phyloP scores from a whole-genome alignment of 1,284 basidiomycete genomes.

The Naganishia sp. region DNA sequence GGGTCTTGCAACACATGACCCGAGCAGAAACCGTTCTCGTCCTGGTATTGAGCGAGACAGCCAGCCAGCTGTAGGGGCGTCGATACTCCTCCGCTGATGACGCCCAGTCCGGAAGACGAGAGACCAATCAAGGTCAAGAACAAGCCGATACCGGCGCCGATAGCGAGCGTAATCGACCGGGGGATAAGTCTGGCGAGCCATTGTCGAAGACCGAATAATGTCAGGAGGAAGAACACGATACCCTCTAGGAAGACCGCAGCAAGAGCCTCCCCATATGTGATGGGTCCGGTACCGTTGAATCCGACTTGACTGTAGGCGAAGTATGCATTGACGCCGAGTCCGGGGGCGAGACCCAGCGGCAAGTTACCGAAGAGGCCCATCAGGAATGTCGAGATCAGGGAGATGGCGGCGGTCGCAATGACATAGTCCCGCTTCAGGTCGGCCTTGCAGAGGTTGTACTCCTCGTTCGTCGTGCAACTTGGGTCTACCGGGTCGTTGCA shows the following conservation, averaged over 20 bases:
- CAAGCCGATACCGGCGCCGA: slow-evolving; percentile 82
- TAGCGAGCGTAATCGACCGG: slow-evolving; percentile 78
- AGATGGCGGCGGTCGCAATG: slow-evolving; percentile 68
- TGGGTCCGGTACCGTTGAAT: slow-evolving; percentile 67
- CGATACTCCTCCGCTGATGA: slow-evolving; percentile 71
- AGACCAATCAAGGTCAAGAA: slow-evolving; percentile 61
- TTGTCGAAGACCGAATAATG: slow-evolving; percentile 80
- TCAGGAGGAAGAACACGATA: slow-evolving; percentile 81
- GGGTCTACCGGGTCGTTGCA: slow-evolving; percentile 59
- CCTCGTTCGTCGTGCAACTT: slow-evolving; percentile 59
- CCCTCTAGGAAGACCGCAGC: slow-evolving; percentile 85
- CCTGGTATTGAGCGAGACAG: slow-evolving; percentile 59
- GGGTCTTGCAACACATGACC: slow-evolving; percentile 70
- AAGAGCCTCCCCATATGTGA: slow-evolving; percentile 78
- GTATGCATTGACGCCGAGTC: slow-evolving; percentile 82
- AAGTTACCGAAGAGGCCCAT: slow-evolving; percentile 85
- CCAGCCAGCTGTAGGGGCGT: slow-evolving; percentile 81
- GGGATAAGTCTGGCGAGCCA: slow-evolving; percentile 88
- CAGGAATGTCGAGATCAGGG: slow-evolving; percentile 71
- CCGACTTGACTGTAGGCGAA: slow-evolving; percentile 88
- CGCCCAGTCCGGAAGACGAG: slow-evolving; percentile 68
- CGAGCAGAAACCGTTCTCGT: slow-evolving; percentile 61
- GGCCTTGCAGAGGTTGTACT: slow-evolving; percentile 67
- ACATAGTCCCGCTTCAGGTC: slow-evolving; percentile 66
- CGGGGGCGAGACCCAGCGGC: slow-evolving; percentile 69